phyloP scores from a whole-genome alignment of 169 alveolate genomes.

The Besnoitia besnoiti region DNA sequence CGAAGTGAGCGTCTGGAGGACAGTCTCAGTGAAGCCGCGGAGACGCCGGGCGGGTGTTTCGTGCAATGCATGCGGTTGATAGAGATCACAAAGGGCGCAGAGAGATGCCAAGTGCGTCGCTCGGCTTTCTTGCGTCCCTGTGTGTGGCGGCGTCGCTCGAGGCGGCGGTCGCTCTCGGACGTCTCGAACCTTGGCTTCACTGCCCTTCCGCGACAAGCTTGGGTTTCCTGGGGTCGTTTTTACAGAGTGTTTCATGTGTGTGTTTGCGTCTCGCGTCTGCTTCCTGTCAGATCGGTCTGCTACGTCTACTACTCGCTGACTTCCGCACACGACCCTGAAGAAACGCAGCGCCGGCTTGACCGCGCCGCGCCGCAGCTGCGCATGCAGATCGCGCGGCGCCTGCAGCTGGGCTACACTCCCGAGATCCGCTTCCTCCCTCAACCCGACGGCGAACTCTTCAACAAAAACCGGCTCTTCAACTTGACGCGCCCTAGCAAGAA shows the following conservation, averaged over 20 bases:
- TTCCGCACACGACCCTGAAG: constrained; percentile 59
- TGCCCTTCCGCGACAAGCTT: too few species aligned
- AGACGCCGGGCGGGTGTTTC: too few species aligned
- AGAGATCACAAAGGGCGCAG: too few species aligned
- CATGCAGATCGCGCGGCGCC: constrained; percentile 66
- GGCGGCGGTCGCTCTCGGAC: too few species aligned
- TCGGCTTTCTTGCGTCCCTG: too few species aligned
- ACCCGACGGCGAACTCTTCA: not conserved
- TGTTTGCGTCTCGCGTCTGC: not conserved
- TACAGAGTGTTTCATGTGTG: not conserved
- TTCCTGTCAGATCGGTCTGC: constrained; percentile 56
- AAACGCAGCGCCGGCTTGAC: constrained; percentile 59
- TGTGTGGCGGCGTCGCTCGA: too few species aligned
- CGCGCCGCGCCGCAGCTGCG: constrained; percentile 66
- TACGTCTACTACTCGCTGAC: constrained; percentile 62
- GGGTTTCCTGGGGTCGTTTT: too few species aligned
- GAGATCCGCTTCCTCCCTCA: constrained; percentile 58
- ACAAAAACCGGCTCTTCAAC: constrained; percentile 39
- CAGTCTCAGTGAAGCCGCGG: too few species aligned
- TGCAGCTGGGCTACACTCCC: constrained; percentile 68
- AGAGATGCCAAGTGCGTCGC: too few species aligned
- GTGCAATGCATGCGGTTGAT: too few species aligned
- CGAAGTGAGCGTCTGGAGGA: constrained; percentile 53
- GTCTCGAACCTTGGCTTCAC: too few species aligned
- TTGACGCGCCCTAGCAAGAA: not conserved